These are phyloP conservation scores for Boletus rubescentipes DNA, from an alignment of 768 basidiomycete species.

Conservation along the genomic window DNA sequence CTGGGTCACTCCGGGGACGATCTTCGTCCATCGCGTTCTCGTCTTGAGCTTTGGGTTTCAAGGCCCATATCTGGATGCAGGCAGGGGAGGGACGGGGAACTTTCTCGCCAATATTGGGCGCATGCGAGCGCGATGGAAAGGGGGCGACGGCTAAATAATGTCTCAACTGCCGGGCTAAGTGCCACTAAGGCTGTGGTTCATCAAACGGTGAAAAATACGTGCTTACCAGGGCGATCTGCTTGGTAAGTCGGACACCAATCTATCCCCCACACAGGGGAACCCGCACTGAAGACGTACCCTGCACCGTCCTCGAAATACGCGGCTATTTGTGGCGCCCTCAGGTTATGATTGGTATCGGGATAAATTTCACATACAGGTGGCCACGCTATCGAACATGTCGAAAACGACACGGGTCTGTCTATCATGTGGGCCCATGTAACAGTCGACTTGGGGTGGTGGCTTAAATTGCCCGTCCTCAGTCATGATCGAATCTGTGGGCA, in stretches of 20 bases:
- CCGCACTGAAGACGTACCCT: slow-evolving; percentile 78
- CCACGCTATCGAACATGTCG: slow-evolving; percentile 53
- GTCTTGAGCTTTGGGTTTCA: slow-evolving; percentile 26
- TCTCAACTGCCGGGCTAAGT: slow-evolving; percentile 49
- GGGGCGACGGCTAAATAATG: slow-evolving; percentile 88
- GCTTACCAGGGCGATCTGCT: slow-evolving; percentile 53
- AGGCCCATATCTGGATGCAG: slow-evolving; percentile 87
- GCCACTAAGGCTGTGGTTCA: neutral
- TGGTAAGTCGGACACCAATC: slow-evolving; percentile 90
- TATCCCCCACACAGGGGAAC: slow-evolving; percentile 86
- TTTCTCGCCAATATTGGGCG: slow-evolving; percentile 65
- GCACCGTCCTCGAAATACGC: slow-evolving; percentile 56
- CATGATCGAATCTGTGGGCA: slow-evolving; percentile 54
- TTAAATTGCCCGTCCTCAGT: slow-evolving; percentile 50
- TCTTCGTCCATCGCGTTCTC: slow-evolving; percentile 24
- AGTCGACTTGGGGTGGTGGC: slow-evolving; percentile 55
- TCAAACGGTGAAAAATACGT: neutral
- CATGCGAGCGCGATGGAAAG: slow-evolving; percentile 61
- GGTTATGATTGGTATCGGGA: neutral
- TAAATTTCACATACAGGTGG: slow-evolving; percentile 58
- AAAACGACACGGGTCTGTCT: slow-evolving; percentile 50
- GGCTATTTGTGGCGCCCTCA: slow-evolving; percentile 40
- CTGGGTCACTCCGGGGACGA: slow-evolving; percentile 16
- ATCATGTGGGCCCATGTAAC: slow-evolving; percentile 65
- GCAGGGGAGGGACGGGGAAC: slow-evolving; percentile 53